Conservation (phyloP, 495 filamentous ascomycete genomes). For the Hypoxylon crocopeplum region DNA sequence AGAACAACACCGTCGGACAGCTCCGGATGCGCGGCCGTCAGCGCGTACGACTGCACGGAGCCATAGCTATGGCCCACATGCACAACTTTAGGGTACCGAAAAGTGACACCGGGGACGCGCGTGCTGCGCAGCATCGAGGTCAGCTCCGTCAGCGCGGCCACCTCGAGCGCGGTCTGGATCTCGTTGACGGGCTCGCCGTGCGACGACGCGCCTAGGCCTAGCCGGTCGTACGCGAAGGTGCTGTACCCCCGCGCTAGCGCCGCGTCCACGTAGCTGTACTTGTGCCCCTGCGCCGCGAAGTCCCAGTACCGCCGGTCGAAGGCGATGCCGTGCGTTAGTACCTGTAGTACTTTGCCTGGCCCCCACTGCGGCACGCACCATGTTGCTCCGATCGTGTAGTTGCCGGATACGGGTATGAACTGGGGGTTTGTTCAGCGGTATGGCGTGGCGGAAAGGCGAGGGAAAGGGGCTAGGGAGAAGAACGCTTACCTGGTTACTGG, state of each 20-base stretch:
- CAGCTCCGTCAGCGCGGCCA: constrained; percentile 51
- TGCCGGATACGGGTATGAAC: constrained; percentile 50
- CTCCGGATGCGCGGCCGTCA: constrained; percentile 56
- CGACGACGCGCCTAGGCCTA: constrained; percentile 55
- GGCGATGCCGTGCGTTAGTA: constrained; percentile 68
- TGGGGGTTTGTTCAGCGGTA: constrained; percentile 1
- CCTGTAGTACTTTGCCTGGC: constrained; percentile 52
- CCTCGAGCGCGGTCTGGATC: constrained; percentile 6
- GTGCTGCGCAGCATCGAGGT: constrained; percentile 56
- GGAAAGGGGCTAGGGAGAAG: neutral
- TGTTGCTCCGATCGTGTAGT: constrained; percentile 54
- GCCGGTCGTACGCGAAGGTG: constrained; percentile 63
- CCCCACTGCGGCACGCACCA: constrained; percentile 54
- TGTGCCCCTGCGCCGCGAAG: constrained; percentile 53
- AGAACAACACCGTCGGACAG: constrained; percentile 64
- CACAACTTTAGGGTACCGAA: constrained; percentile 56
- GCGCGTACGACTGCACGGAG: constrained; percentile 51
- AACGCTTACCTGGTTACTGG: constrained; percentile 3
- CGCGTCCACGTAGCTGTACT: constrained; percentile 63
- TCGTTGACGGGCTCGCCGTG: constrained; percentile 49
- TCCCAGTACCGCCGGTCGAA: constrained; percentile 72
- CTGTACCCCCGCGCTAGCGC: constrained; percentile 57
- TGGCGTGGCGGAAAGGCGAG: too few species aligned
- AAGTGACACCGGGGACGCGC: constrained; percentile 38
- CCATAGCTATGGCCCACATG: constrained; percentile 66